Conservation (phyloP, 140 eudicot species). For the Erigeron philadelphicus region DNA sequence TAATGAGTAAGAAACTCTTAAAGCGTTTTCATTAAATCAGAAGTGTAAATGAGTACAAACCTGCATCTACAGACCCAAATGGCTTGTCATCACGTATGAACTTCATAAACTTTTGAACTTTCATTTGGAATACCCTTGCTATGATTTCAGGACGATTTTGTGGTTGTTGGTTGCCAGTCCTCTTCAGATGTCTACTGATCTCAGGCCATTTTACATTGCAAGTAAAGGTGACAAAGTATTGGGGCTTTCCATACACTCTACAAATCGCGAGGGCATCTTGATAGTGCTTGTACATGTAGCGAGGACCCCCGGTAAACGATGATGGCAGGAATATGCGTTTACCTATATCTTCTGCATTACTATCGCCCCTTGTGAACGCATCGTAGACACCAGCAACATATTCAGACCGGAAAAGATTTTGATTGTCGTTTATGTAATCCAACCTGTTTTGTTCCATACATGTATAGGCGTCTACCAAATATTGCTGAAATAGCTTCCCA, state of each 20-base stretch:
- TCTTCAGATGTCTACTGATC: neutral
- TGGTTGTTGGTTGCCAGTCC: neutral
- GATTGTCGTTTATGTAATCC: neutral
- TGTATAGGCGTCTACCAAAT: neutral
- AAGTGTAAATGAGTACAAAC: neutral
- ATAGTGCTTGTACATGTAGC: conserved; percentile 21
- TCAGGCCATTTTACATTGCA: neutral
- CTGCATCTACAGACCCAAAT: neutral
- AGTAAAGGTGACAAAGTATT: neutral
- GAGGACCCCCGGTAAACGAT: neutral
- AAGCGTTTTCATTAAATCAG: neutral
- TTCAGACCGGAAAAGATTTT: neutral
- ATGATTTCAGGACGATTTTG: neutral
- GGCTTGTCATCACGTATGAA: neutral
- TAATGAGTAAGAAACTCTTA: neutral
- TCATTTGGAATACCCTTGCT: neutral
- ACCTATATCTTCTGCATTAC: neutral
- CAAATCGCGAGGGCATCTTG: conserved; percentile 13
- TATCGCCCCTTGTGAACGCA: conserved; percentile 5
- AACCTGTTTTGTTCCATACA: neutral
- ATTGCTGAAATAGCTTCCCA: no score
- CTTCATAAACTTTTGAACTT: neutral
- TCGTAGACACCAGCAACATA: conserved; percentile 3
- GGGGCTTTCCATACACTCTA: neutral
- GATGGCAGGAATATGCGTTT: neutral